Conservation (phyloP, 2,329 filamentous ascomycete genomes). For the Neonectria faginata region DNA sequence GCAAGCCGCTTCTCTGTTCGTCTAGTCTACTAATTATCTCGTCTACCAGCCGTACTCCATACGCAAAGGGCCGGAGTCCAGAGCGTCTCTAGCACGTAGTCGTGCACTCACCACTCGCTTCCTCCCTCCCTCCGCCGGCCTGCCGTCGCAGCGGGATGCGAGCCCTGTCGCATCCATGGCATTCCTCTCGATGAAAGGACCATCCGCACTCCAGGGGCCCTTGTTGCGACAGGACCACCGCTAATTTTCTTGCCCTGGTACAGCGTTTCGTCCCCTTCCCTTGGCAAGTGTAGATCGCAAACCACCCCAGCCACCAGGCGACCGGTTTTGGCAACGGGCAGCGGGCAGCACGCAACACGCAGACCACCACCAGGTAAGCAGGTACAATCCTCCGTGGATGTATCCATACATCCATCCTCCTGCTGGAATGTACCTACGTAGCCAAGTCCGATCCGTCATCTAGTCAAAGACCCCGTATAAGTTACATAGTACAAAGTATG, state of each 20-base stretch:
- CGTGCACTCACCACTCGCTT: background rate
- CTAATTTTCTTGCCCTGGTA: constrained; percentile 29
- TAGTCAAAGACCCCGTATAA: background rate
- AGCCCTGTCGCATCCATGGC: constrained; percentile 15
- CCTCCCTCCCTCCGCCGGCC: background rate
- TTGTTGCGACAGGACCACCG: constrained; percentile 29
- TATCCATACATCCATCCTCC: background rate
- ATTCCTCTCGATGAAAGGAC: constrained; percentile 32
- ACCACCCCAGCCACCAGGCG: constrained; percentile 14
- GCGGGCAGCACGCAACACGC: background rate
- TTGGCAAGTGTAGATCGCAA: constrained; percentile 35
- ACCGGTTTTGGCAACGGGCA: constrained; percentile 3
- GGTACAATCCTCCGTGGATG: background rate
- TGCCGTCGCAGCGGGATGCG: constrained; percentile 13
- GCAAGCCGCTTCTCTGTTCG: constrained; percentile 12
- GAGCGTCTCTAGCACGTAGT: background rate
- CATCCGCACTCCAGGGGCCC: constrained; percentile 29
- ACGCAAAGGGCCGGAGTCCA: background rate
- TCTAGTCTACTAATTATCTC: background rate
- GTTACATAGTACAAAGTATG: background rate
- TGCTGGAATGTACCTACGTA: background rate
- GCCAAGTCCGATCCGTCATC: constrained; percentile 5
- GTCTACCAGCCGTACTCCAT: background rate
- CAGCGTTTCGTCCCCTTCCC: constrained; percentile 35
- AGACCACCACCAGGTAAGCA: background rate